phyloP scores from a whole-genome alignment of 2,329 filamentous ascomycete genomes.

The Sclerotinia spermophila region DNA sequence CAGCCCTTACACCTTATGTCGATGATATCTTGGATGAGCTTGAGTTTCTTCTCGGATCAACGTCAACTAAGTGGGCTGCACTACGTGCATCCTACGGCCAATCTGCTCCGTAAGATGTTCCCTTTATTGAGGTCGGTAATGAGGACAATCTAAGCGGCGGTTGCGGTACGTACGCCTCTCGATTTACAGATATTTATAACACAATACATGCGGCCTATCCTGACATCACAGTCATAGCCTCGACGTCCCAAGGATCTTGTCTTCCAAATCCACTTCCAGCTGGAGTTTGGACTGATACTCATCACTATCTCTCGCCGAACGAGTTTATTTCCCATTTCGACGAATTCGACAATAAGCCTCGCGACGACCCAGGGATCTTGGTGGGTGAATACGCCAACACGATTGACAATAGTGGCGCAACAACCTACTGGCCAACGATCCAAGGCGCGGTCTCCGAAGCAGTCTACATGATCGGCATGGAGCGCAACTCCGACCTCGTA shows the following conservation, averaged over 20 bases:
- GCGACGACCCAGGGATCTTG: slow-evolving; percentile 16
- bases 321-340: slow-evolving; percentile 21
- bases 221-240: slow-evolving; percentile 43
- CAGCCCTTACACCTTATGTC: slow-evolving; percentile 44
- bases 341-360: slow-evolving; percentile 20
- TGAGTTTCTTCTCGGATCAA: slow-evolving; percentile 48
- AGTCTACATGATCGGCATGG: slow-evolving; percentile 25
- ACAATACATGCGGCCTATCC: slow-evolving; percentile 41
- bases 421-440: slow-evolving; percentile 20
- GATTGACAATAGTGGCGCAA: slow-evolving; percentile 13
- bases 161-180: slow-evolving; percentile 38
- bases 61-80: slow-evolving; percentile 43
- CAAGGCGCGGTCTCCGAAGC: slow-evolving; percentile 22
- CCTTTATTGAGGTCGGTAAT: slow-evolving; percentile 43
- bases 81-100: slow-evolving; percentile 46
- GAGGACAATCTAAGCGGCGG: slow-evolving; percentile 43
- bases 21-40: slow-evolving; percentile 48
- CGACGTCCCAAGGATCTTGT: slow-evolving; percentile 17
- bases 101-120: slow-evolving; percentile 46
- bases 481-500: slow-evolving; percentile 25
- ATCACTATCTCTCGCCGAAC: slow-evolving; percentile 19
- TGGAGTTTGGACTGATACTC: slow-evolving; percentile 22
- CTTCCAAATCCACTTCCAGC: slow-evolving; percentile 19
- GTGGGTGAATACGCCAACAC: slow-evolving; percentile 27
- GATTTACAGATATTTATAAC: slow-evolving; percentile 47